Evolutionary conservation across 352 stramenopile species (phyloP), one percentile per base, ranked within the genome.

Genomic region (Pythium aquatile): DNA sequence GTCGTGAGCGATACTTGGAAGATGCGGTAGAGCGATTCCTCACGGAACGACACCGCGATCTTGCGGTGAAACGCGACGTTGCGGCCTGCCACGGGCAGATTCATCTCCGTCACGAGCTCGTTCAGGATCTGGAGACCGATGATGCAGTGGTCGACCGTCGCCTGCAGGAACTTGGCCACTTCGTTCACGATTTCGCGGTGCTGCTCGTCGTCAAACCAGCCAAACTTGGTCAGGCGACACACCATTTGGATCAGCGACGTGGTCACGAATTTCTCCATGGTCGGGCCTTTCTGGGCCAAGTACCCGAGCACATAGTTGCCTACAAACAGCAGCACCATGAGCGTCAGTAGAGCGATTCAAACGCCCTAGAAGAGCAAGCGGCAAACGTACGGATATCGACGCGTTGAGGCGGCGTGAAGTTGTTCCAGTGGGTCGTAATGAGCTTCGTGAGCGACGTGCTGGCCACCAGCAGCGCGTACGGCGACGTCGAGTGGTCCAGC

Each of bases 161-260:
- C 97, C 66, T 97, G 86, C 35, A 99, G 68, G 68, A 99, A 99
- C 72, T 99, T 99, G 61, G 91, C 98, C 29, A 98, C 94, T 70
- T 99, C 97, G 53, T 98, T 88, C n/a, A 98, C 92, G 57, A 99
- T 90, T 69, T 99, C 96, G 35, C 97, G 86, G 77, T 94, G 87
- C 59, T 99, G 94, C 35, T 97, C 90, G 75, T 99, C 97, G 66
- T 99, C 97, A 69, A 99, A 99, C 97, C 97, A 99, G n/a, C 97
- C 97, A 55, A 99, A 93, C 82, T 99, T 99, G 63, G 96, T 99
- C 55, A 99, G 93, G 16, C 97, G 93, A 75, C 97, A 99, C 11
- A 99, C 88, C 68, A 99, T 90, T 73, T 99, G 97, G 63, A 99
- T 98, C 26, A 99, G 81, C 63, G 86, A 93, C 17, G 90, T 95